phyloP scores from a whole-genome alignment of 2,329 filamentous ascomycete species.

The Colletotrichum tofieldiae region DNA sequence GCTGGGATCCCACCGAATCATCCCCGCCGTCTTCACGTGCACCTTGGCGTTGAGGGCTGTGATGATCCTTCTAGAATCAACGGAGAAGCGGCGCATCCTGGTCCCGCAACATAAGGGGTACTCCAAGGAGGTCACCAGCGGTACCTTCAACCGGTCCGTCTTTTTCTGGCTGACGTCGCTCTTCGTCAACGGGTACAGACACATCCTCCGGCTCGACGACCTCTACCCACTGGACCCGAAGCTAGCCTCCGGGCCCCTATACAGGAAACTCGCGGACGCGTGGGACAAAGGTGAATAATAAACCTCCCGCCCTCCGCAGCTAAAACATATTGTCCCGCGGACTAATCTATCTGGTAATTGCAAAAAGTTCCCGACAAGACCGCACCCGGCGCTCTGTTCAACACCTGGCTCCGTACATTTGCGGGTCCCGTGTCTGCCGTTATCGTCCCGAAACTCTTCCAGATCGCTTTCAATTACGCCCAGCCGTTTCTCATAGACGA shows the following conservation, averaged over 20 bases:
- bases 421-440: slow-evolving; percentile 27
- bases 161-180: slow-evolving; percentile 71
- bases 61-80: slow-evolving; percentile 44
- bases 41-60: slow-evolving; percentile 38
- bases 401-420: slow-evolving; percentile 39
- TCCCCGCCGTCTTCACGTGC: slow-evolving; percentile 43
- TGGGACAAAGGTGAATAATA: slow-evolving; percentile 44
- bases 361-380: slow-evolving; percentile 45
- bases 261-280: slow-evolving; percentile 39
- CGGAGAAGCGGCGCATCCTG: slow-evolving; percentile 52
- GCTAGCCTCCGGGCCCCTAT: slow-evolving; percentile 42
- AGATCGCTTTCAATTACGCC: slow-evolving; percentile 48
- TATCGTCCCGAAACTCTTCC: slow-evolving; percentile 43
- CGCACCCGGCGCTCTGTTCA: slow-evolving; percentile 39
- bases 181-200: slow-evolving; percentile 64
- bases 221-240: slow-evolving; percentile 46
- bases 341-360: slow-evolving; percentile 18
- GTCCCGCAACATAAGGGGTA: slow-evolving; percentile 57
- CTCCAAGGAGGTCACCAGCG: slow-evolving; percentile 67
- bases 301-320: not conserved
- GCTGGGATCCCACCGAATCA: slow-evolving; percentile 30
- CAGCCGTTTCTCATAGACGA: slow-evolving; percentile 48
- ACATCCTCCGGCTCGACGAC: slow-evolving; percentile 58
- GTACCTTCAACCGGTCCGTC: slow-evolving; percentile 62
- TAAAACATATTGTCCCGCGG: slow-evolving; percentile 21